Evolutionary conservation across 257 asterid species (phyloP).

Genomic region (Nicotiana paniculata): DNA sequence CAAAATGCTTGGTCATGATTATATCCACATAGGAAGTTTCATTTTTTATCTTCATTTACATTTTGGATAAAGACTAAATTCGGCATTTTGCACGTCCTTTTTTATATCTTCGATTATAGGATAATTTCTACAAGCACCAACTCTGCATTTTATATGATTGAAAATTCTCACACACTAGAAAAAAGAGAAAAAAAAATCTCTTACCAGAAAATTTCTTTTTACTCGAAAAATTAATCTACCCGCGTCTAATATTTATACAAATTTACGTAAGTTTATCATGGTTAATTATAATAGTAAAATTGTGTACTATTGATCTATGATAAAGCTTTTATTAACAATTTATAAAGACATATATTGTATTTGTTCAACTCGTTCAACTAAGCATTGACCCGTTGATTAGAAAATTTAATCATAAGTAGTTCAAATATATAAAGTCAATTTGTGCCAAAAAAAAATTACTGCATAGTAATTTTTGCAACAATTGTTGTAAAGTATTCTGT

Average conservation of each 20-base stretch:
- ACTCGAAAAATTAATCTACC: neutral
- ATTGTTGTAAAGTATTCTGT: neutral
- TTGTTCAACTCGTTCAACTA: neutral
- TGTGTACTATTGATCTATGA: neutral
- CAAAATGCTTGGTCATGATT: slow-evolving; percentile 30
- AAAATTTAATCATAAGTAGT: too few relatives aligned
- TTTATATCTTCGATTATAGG: neutral
- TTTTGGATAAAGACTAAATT: neutral
- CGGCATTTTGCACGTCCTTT: neutral
- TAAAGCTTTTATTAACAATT: too few relatives aligned
- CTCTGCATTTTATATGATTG: neutral
- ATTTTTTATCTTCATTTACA: neutral
- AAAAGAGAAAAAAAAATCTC: too few relatives aligned
- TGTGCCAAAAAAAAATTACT: neutral
- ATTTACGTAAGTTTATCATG: neutral
- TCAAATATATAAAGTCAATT: neutral
- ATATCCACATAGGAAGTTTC: slow-evolving; percentile 17
- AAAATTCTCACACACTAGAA: too few relatives aligned
- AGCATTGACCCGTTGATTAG: neutral
- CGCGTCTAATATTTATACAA: too few relatives aligned
- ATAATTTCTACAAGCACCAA: neutral
- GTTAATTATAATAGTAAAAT: too few relatives aligned
- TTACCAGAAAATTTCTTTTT: too few relatives aligned
- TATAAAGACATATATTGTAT: too few relatives aligned
- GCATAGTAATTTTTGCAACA: neutral